Evolutionary conservation across 495 filamentous ascomycete genomes (phyloP).

Genomic region (Emericellopsis terricola): DNA sequence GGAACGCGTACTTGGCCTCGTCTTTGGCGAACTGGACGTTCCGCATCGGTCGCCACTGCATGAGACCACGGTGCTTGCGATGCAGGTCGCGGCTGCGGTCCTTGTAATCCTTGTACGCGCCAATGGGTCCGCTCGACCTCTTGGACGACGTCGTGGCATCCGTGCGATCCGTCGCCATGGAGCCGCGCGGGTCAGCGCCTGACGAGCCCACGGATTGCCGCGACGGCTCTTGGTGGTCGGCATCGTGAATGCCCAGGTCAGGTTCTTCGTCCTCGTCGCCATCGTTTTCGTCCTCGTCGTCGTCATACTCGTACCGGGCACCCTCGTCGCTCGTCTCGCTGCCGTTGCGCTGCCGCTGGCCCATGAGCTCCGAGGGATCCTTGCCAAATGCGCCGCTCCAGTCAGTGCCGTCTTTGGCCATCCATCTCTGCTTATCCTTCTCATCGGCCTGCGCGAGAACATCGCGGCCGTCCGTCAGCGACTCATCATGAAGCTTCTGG

Average conservation of each 20-base stretch:
- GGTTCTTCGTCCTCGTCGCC: constrained; percentile 21
- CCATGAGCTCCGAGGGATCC: constrained; percentile 31
- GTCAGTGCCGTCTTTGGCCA: constrained; percentile 62
- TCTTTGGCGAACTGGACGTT: constrained; percentile 55
- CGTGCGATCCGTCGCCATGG: constrained; percentile 7
- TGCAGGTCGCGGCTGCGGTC: constrained; percentile 35
- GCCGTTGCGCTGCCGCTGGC: constrained; percentile 8
- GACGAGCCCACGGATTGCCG: constrained; percentile 1
- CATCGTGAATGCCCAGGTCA: constrained; percentile 30
- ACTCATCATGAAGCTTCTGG: constrained; percentile 59
- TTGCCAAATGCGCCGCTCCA: constrained; percentile 75
- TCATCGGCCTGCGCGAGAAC: constrained; percentile 52
- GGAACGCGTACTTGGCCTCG: constrained; percentile 41
- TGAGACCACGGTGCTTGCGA: constrained; percentile 50
- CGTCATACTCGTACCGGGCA: constrained; percentile 18
- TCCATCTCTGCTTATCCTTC: constrained; percentile 58
- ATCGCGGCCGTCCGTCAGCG: constrained; percentile 57
- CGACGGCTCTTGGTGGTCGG: constrained; percentile 5
- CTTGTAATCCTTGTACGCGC: constrained; percentile 34
- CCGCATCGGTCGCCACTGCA: constrained; percentile 63
- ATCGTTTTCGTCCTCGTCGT: constrained; percentile 27
- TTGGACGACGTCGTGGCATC: constrained; percentile 5
- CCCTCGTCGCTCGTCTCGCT: constrained; percentile 25
- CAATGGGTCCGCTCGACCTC: constrained; percentile 22
- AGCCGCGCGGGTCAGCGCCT: constrained; percentile 4